Conservation (phyloP, 208 protist species). For the Leishmania guyanensis region DNA sequence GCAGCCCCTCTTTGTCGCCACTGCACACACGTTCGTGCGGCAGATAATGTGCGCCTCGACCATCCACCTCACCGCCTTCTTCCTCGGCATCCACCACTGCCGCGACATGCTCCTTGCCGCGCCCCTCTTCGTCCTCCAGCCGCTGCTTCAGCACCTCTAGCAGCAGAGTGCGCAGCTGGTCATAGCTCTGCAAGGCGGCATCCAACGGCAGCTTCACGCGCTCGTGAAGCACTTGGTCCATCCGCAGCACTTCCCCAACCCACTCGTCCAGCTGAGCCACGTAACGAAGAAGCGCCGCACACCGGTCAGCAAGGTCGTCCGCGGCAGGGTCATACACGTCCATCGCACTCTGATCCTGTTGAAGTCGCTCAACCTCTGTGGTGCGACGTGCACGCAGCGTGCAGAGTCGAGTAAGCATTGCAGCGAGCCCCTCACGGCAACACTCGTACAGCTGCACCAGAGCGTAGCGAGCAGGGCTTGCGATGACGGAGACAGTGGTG, state of each 20-base stretch:
- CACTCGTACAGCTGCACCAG: constrained; percentile 47
- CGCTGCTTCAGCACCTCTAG: constrained; percentile 44
- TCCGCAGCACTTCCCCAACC: constrained; percentile 20
- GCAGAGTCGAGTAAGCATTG: constrained; percentile 45
- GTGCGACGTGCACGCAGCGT: constrained; percentile 38
- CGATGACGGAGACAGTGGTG: constrained; percentile 28
- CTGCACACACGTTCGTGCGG: neutral
- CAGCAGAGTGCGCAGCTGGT: constrained; percentile 35
- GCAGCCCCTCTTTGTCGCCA: neutral
- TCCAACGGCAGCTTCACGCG: constrained; percentile 33
- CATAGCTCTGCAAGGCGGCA: constrained; percentile 26
- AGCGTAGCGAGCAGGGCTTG: constrained; percentile 39
- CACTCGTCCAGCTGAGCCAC: constrained; percentile 35
- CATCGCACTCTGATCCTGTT: constrained; percentile 25
- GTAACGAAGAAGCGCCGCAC: constrained; percentile 32
- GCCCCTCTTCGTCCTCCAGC: constrained; percentile 24
- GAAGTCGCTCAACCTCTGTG: constrained; percentile 37
- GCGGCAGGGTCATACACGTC: constrained; percentile 55
- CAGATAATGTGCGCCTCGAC: neutral
- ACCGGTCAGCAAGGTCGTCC: constrained; percentile 29
- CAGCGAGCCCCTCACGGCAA: constrained; percentile 31
- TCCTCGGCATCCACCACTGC: constrained; percentile 1
- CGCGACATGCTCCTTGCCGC: neutral
- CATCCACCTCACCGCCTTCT: constrained; percentile 6
- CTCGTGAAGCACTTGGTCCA: constrained; percentile 37